Base-by-base conservation (phyloP, 306 rosid species). In the Corylus avellana region DNA sequence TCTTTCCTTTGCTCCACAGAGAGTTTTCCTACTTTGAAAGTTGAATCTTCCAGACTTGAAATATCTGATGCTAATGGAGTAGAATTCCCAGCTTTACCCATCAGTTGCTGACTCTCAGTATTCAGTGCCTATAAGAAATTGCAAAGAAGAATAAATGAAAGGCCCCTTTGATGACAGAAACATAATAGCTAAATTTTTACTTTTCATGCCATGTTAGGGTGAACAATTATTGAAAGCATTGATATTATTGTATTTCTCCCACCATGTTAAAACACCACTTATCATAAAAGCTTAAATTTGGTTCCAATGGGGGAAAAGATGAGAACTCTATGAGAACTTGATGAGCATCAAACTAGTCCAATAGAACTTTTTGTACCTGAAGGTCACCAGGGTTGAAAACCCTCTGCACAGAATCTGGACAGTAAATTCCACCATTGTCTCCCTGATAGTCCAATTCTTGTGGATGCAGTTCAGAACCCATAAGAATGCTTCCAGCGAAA, bases 1-100 rank as follows among this genome's bases (percentile, higher is more conserved):
- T 95, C 98, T 80, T 88, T 93, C 87, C 99, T 95, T 77, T 93
- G 92, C 82, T 95, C 99, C 72, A 79, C 87, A 72, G 99, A 91
- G 59, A 95, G 96, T 83, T 93, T 95, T 79, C 96, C 96, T 56
- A 93, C 99, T 84, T 93, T 95, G 72, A 88, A 88, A 62, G 83
- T 84, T 49, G 92, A 87, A 82, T 93, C 98, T 82, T 94, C 97
- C 85, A 90, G 81, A 81, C 85, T 90, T 70, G 97, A 87, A 73
- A 91, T 93, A 50, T 95, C 99, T 62, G 92, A 80, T 72, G 91
- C 85, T 80, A 93, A 83, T 77, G 87, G 84, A 81, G 87, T 42
- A 64, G 97, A 83, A 81, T 81, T 85, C 78, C 89, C 97, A 74
- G 82, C 82, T 58, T 88, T 97, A 83, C 82, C 69, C 75, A 82